Conservation (phyloP, 2,329 filamentous ascomycete species). For the Fusarium sp. region DNA sequence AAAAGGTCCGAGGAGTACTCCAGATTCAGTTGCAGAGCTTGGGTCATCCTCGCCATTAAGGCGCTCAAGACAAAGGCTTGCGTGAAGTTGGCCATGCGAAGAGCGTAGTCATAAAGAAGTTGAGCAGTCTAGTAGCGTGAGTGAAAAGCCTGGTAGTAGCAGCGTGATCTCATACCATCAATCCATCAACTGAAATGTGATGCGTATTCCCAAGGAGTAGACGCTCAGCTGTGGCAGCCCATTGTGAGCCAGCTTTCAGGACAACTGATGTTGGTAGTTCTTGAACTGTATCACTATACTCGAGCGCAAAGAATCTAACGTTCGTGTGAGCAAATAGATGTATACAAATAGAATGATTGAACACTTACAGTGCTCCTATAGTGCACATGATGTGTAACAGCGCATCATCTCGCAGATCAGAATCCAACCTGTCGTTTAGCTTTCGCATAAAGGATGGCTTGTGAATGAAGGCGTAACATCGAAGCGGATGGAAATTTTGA, state of each 20-base stretch:
- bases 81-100: slow-evolving; percentile 34
- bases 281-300: slow-evolving; percentile 14
- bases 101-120: slow-evolving; percentile 32
- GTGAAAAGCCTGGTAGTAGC: neutral
- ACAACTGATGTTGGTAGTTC: slow-evolving; percentile 5
- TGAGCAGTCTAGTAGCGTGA: slow-evolving; percentile 20
- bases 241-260: slow-evolving; percentile 25
- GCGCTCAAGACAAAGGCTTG: slow-evolving; percentile 35
- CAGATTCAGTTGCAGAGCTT: slow-evolving; percentile 33
- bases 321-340: neutral
- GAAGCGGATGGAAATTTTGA: slow-evolving; percentile 41
- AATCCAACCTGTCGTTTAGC: slow-evolving; percentile 27
- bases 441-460: slow-evolving; percentile 40
- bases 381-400: slow-evolving; percentile 39
- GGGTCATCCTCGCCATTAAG: slow-evolving; percentile 28
- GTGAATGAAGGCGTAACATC: slow-evolving; percentile 43
- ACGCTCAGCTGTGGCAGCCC: slow-evolving; percentile 23
- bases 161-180: slow-evolving; percentile 18
- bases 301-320: slow-evolving; percentile 27
- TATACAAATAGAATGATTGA: neutral
- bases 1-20: slow-evolving; percentile 28
- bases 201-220: slow-evolving; percentile 16
- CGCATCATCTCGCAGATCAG: slow-evolving; percentile 28
- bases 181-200: slow-evolving; percentile 23
- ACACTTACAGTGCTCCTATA: slow-evolving; percentile 35